These are phyloP conservation scores for Grigorovia yakushimaensis DNA, from an alignment of 805 yeast genomes.

Conservation along the genomic window DNA sequence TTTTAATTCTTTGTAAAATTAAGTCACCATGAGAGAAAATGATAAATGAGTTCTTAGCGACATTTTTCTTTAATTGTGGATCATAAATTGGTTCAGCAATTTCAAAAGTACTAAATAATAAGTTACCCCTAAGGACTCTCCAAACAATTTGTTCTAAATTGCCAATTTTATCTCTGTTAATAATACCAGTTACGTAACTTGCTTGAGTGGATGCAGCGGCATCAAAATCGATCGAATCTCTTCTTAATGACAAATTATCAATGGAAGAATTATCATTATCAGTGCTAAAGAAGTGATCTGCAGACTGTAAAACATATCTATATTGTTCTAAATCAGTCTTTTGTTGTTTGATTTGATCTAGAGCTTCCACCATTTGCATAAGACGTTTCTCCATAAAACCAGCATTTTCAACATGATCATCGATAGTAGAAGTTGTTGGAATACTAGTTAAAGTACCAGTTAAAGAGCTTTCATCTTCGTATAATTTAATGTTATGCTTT, in stretches of 20 bases:
- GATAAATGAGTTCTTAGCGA: constrained; percentile 52
- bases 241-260: constrained; percentile 6
- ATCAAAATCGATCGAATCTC: constrained; percentile 12
- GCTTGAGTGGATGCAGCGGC: constrained; percentile 25
- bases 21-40: constrained; percentile 63
- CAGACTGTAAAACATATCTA: constrained; percentile 42
- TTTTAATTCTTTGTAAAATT: constrained; percentile 47
- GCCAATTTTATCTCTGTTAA: constrained; percentile 47
- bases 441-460: constrained; percentile 24
- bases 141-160: constrained; percentile 61
- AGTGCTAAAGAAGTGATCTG: constrained; percentile 38
- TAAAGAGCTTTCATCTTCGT: constrained; percentile 26
- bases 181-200: constrained; percentile 56
- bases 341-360: constrained; percentile 46
- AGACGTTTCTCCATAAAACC: constrained; percentile 66
- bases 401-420: constrained; percentile 56
- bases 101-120: constrained; percentile 50
- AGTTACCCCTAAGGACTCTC: constrained; percentile 67
- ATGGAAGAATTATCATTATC: constrained; percentile 7
- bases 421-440: constrained; percentile 52
- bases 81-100: constrained; percentile 49
- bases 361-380: constrained; percentile 57
- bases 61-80: constrained; percentile 37
- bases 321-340: constrained; percentile 55
- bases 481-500: constrained; percentile 35